Evolutionary conservation across 129 eudicot species (phyloP).

Genomic region (Tanacetum coccineum): DNA sequence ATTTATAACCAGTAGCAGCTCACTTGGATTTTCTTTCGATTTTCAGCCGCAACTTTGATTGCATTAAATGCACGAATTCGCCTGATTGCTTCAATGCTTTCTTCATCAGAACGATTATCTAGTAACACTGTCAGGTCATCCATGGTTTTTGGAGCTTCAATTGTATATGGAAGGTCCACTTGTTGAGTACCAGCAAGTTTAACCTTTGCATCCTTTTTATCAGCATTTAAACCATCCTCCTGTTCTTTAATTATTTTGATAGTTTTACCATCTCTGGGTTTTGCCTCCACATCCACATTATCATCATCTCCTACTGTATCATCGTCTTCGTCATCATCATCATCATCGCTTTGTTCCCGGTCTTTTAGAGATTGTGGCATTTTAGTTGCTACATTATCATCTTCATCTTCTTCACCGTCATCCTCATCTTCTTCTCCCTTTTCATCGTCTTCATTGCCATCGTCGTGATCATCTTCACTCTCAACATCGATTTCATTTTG

Average conservation of each 20-base stretch:
- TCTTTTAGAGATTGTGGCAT: conserved; percentile 57
- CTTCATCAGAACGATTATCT: conserved; percentile 66
- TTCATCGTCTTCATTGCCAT: conserved; percentile 37
- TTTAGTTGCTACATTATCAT: conserved; percentile 25
- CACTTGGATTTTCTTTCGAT: conserved; percentile 92
- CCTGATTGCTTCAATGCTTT: conserved; percentile 79
- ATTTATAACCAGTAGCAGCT: not conserved
- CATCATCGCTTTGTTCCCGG: conserved; percentile 89
- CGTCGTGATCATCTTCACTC: conserved; percentile 45
- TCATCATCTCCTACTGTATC: conserved; percentile 36
- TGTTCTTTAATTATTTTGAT: conserved; percentile 13
- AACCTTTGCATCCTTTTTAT: conserved; percentile 29
- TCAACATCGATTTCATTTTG: conserved; percentile 47
- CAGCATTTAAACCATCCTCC: not conserved
- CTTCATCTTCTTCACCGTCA: conserved; percentile 33
- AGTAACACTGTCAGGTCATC: conserved; percentile 61
- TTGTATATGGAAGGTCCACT: conserved; percentile 82
- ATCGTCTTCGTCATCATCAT: conserved; percentile 56
- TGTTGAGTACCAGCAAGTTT: conserved; percentile 28
- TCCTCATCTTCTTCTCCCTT: conserved; percentile 35
- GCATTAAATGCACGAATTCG: conserved; percentile 86
- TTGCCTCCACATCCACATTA: conserved; percentile 17
- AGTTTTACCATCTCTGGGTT: conserved; percentile 22
- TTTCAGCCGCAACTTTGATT: conserved; percentile 86
- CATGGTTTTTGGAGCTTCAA: conserved; percentile 82